A percentile compares a stretch with the other conserved stretches of the same genome.
Conservation (phyloP, 176 grass and related monocot genomes). For the Ananas comosus region DNA sequence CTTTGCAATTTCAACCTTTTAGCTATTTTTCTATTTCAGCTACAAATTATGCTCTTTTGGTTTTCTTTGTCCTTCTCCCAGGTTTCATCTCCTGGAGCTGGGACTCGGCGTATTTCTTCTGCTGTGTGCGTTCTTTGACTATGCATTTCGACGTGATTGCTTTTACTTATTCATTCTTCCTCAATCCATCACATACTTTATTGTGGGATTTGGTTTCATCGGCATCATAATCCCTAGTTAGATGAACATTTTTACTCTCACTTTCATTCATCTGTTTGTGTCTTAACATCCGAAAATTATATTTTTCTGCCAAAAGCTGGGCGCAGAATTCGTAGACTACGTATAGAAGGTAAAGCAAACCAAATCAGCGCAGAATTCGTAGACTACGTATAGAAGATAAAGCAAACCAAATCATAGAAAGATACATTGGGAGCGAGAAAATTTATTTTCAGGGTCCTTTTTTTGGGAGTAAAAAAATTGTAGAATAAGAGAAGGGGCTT, state of each 20-base stretch:
- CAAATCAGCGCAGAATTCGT: too few species aligned
- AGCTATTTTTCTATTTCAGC: background rate
- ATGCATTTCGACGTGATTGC: constrained; percentile 28
- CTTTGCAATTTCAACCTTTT: background rate
- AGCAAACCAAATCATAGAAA: too few species aligned
- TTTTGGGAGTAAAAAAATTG: too few species aligned
- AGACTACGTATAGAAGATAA: too few species aligned
- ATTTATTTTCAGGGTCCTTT: too few species aligned
- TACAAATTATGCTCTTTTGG: background rate
- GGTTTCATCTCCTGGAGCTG: constrained; percentile 45
- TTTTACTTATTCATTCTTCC: constrained; percentile 54
- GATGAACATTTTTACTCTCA: background rate
- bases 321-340: too few species aligned
- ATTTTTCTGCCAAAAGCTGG: too few species aligned
- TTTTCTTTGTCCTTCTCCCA: constrained; percentile 1
- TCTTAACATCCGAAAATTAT: constrained; percentile 16
- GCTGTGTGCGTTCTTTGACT: constrained; percentile 37
- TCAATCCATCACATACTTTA: constrained; percentile 49
- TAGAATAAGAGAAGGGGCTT: too few species aligned
- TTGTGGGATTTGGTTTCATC: constrained; percentile 44
- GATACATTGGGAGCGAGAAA: too few species aligned
- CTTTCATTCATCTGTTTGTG: background rate
- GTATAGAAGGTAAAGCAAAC: too few species aligned
- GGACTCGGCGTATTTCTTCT: constrained; percentile 29
- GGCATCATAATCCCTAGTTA: constrained; percentile 28